phyloP scores from a whole-genome alignment of 352 stramenopile genomes.

The Globisporangium paroecandrum region DNA sequence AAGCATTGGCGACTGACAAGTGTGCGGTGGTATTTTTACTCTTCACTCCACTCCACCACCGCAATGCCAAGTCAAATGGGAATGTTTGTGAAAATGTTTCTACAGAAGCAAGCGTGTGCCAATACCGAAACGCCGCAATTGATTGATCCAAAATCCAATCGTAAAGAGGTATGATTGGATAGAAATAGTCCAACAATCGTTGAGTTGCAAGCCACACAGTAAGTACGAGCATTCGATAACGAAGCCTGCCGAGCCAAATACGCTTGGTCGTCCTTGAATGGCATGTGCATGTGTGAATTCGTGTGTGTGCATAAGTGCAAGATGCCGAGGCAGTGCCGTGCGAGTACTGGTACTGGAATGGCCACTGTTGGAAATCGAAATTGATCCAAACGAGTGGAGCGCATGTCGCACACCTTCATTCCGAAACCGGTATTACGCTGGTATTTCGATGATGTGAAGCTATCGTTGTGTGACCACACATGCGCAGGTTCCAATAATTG shows the following conservation, averaged over 20 bases:
- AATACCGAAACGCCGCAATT: not conserved
- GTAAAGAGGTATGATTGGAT: not conserved
- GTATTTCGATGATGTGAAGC: no score
- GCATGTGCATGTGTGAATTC: not conserved
- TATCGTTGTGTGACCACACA: no score
- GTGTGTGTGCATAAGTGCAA: not conserved
- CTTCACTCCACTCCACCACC: not conserved
- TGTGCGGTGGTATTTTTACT: not conserved
- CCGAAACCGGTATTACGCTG: not conserved
- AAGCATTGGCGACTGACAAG: not conserved
- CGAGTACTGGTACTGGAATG: not conserved
- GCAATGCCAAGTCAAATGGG: not conserved
- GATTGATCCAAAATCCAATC: not conserved
- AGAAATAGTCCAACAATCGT: not conserved
- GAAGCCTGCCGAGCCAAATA: not conserved
- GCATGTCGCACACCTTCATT: no score
- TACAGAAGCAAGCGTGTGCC: not conserved
- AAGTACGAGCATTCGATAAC: not conserved
- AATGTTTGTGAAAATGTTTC: not conserved
- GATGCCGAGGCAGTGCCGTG: not conserved
- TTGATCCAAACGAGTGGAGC: not conserved
- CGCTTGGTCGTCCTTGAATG: not conserved
- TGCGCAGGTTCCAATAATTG: no score
- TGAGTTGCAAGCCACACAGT: not conserved
- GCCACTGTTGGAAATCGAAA: not conserved